These are phyloP conservation scores for Hirsutella rhossiliensis DNA, from an alignment of 2,329 filamentous ascomycete species.

Conservation along the genomic window DNA sequence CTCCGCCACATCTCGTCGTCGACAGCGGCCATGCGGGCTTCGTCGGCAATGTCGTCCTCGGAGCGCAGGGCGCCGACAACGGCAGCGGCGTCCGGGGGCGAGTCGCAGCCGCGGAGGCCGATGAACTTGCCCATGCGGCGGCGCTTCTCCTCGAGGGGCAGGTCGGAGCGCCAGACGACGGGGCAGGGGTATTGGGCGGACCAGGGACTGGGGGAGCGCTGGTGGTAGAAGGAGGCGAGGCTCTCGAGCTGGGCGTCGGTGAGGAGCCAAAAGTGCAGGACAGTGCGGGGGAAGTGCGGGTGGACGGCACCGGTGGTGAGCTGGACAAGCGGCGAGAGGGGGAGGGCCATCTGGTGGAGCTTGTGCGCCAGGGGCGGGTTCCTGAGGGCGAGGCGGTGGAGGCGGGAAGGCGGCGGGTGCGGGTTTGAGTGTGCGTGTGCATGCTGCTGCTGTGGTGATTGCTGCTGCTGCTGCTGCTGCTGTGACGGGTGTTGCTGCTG, in stretches of 20 bases:
- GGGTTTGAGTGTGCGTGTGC: neutral
- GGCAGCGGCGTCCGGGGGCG: neutral
- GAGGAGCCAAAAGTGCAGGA: constrained; percentile 63
- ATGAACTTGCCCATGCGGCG: constrained; percentile 64
- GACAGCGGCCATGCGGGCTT: constrained; percentile 25
- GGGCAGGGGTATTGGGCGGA: constrained; percentile 52
- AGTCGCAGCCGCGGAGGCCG: constrained; percentile 47
- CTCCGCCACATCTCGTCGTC: constrained; percentile 36
- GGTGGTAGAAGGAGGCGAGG: constrained; percentile 63
- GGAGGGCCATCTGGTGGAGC: constrained; percentile 52
- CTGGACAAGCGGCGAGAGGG: constrained; percentile 55
- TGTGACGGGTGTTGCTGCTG: too few relatives aligned
- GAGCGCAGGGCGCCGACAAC: constrained; percentile 16
- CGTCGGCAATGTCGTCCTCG: constrained; percentile 35
- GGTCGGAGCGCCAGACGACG: constrained; percentile 46
- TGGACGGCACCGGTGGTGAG: constrained; percentile 50
- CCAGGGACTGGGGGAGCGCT: constrained; percentile 45
- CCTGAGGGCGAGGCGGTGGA: constrained; percentile 8
- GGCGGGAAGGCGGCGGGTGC: neutral
- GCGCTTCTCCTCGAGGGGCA: constrained; percentile 54
- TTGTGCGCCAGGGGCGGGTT: constrained; percentile 47
- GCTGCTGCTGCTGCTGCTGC: constrained; percentile 1
- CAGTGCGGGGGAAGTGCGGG: constrained; percentile 49
- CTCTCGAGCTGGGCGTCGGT: constrained; percentile 58
- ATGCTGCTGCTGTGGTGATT: neutral